Base-by-base conservation (phyloP, 495 filamentous ascomycete genomes). In the Xylaria bambusicola region DNA sequence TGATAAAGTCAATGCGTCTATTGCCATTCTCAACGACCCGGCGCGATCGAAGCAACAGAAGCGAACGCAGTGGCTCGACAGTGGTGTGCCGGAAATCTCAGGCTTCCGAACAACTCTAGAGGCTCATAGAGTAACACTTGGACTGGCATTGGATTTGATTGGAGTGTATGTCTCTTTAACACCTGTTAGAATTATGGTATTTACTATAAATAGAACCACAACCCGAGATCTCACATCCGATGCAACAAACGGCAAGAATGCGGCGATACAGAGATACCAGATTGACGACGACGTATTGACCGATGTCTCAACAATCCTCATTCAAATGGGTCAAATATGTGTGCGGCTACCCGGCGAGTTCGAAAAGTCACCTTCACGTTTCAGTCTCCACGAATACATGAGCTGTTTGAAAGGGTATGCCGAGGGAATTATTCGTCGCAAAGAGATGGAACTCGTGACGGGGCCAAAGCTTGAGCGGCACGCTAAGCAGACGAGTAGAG, bases 81-180 rank as follows among this genome's bases (percentile, higher is more conserved):
- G 67, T 10, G 68, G 68, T 41, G 65, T 73, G 20, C 57, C 61
- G n/a, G 73, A 77, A 36, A 64, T 71, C 21, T 68, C 61, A 17
- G 66, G 56, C 12, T 69, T 77, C 12, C 61, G 73, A 29, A 61
- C 66, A 51, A 64, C 75, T 13, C 49, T 80, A 24, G 66, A 73
- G 15, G 69, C 70, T 12, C 73, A 78, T 64, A 78, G 72, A 60
- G 56, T 62, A 26, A 64, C 68, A 8, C 62, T 80, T 12, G 75
- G 73, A 3, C 56, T 80, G 33, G 75, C 75, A 7, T 66, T 76
- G 5, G 77, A 80, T 52, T 53, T 80, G 17, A 67, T 73, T 21
- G 73, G 65, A 51, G 64, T 71, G 77, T 79, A 66, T 44, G 73
- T 52, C 9, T 27, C 9, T 40, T 17, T 6, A 9, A 0, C 21